phyloP scores from a whole-genome alignment of 2,329 filamentous ascomycete genomes.

The Coleophoma crateriformis region DNA sequence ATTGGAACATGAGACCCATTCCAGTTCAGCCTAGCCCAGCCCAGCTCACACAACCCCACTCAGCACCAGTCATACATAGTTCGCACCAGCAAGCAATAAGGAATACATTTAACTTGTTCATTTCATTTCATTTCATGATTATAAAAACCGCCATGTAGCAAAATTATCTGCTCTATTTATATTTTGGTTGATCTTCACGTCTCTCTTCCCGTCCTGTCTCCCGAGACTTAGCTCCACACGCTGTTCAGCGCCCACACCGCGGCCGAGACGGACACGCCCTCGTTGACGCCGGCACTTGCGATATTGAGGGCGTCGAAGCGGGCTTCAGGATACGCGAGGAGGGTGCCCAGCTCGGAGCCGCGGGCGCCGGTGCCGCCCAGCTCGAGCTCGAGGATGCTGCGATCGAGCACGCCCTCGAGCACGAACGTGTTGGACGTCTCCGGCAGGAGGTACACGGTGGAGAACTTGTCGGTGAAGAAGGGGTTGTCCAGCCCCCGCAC shows the following conservation, averaged over 20 bases:
- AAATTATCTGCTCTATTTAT: too few species aligned
- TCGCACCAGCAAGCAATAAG: too few species aligned
- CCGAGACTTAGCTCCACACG: conserved; percentile 22
- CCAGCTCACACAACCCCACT: too few species aligned
- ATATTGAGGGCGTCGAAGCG: conserved; percentile 23
- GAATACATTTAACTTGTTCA: too few species aligned
- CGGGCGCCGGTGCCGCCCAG: conserved; percentile 30
- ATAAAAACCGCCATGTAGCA: too few species aligned
- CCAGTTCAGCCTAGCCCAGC: too few species aligned
- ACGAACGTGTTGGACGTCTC: conserved; percentile 12
- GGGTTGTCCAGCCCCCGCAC: conserved; percentile 42
- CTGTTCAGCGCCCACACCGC: conserved; percentile 32
- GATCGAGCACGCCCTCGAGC: conserved; percentile 45
- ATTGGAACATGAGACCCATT: too few species aligned
- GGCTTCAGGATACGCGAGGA: conserved; percentile 42
- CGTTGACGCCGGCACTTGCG: conserved; percentile 19
- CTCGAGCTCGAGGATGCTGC: conserved; percentile 49
- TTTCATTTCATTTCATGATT: too few species aligned
- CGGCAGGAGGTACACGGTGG: conserved; percentile 11
- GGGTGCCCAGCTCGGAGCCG: conserved; percentile 42
- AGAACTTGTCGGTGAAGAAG: conserved; percentile 51
- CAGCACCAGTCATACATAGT: too few species aligned
- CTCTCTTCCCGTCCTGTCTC: not conserved
- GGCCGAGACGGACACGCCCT: conserved; percentile 17
- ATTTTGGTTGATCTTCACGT: too few species aligned